A percentile compares a stretch with the other conserved stretches of the same genome.
These are phyloP conservation scores for Anastatica hierochuntica DNA, from an alignment of 345 rosid species.

Conservation along the genomic window DNA sequence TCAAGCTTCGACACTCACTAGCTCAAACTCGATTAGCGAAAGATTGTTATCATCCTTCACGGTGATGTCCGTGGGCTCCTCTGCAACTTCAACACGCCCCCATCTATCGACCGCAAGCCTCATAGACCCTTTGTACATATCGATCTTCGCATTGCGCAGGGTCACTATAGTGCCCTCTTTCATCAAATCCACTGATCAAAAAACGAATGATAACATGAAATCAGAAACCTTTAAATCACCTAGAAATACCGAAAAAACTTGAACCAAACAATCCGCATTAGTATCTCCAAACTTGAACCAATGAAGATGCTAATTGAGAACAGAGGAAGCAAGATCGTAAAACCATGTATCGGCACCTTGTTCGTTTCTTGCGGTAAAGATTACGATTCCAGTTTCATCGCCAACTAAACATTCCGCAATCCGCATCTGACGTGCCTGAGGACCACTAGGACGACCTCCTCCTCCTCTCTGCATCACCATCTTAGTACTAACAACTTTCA, in stretches of 20 bases:
- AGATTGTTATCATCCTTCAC: conserved; percentile 75
- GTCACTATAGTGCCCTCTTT: conserved; percentile 50
- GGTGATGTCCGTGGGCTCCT: conserved; percentile 34
- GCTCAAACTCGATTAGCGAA: conserved; percentile 57
- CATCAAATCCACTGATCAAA: conserved; percentile 64
- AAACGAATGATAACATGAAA: background rate
- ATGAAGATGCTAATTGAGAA: no score
- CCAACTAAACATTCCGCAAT: conserved; percentile 87
- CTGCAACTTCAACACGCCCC: conserved; percentile 45
- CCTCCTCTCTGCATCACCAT: conserved; percentile 70
- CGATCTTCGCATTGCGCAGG: conserved; percentile 63
- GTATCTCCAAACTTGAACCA: no score
- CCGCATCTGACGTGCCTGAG: conserved; percentile 76
- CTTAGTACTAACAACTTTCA: conserved; percentile 77
- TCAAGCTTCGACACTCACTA: conserved; percentile 33
- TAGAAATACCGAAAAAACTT: no score
- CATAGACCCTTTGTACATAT: conserved; percentile 68
- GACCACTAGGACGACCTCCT: conserved; percentile 60
- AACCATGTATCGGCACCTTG: conserved; percentile 43
- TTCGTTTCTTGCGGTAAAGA: conserved; percentile 85
- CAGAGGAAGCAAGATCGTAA: background rate
- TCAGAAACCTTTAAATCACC: background rate
- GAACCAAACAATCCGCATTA: no score
- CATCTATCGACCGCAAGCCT: conserved; percentile 63
- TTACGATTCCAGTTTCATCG: conserved; percentile 88